Percentiles rank a stretch among this genome's conserved stretches.
Evolutionary conservation across 148 eudicot genomes (phyloP).

Genomic region (Limonium bicolor): DNA sequence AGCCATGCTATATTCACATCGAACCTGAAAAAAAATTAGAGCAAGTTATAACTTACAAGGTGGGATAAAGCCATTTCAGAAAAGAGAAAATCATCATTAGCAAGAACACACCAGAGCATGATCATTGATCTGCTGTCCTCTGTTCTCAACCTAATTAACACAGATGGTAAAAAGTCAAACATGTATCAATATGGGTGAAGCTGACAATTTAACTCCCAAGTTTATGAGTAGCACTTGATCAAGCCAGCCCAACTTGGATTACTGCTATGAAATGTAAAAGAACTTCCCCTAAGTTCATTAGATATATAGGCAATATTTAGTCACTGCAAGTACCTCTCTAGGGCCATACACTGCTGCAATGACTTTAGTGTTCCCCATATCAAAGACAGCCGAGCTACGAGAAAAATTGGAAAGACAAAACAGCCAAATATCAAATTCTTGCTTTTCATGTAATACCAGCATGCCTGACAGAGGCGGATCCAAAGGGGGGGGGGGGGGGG

Average conservation of each 20-base stretch:
- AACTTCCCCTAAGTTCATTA: too few relatives aligned
- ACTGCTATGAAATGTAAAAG: too few relatives aligned
- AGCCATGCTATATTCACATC: constrained; percentile 96
- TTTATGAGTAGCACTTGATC: too few relatives aligned
- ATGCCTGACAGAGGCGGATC: too few relatives aligned
- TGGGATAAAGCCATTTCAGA: too few relatives aligned
- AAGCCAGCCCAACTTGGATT: too few relatives aligned
- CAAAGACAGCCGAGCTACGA: constrained; percentile 74
- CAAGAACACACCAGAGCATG: constrained; percentile 61
- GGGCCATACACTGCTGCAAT: constrained; percentile 97
- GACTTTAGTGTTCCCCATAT: constrained; percentile 97
- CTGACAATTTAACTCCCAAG: too few relatives aligned
- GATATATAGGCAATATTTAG: too few relatives aligned
- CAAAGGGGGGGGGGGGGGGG: too few relatives aligned
- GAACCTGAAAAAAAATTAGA: constrained; percentile 27
- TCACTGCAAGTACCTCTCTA: constrained; percentile 67
- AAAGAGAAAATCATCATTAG: not conserved
- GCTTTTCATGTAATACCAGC: not conserved
- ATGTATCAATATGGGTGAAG: too few relatives aligned
- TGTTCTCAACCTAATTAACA: constrained; percentile 87
- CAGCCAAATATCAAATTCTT: not conserved
- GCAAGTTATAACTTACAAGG: not conserved
- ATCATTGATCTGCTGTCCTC: constrained; percentile 56
- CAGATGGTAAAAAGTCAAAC: too few relatives aligned
- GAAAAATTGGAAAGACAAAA: not conserved